Evolutionary conservation across 2,329 filamentous ascomycete species (phyloP).

Genomic region (Ophiostoma perfectum): DNA sequence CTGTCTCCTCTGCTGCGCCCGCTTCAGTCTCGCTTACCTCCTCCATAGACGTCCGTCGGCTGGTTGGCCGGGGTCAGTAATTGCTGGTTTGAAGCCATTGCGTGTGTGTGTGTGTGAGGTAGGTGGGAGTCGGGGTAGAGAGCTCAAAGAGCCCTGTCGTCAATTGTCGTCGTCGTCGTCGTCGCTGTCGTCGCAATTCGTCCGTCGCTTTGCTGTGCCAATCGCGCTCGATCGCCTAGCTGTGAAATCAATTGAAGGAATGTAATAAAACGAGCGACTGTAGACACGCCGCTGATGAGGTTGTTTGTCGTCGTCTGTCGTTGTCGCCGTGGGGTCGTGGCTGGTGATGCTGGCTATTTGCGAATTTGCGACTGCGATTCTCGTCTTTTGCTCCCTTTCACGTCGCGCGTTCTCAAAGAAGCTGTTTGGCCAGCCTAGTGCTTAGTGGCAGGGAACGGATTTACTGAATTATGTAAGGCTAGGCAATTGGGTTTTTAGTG

Average conservation of each 20-base stretch:
- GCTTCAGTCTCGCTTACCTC: slow-evolving; percentile 40
- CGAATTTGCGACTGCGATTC: background rate
- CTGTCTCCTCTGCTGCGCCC: background rate
- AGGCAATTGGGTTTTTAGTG: slow-evolving; percentile 19
- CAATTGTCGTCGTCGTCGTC: slow-evolving; percentile 9
- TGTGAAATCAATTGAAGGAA: background rate
- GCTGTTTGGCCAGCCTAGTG: background rate
- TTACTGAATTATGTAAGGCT: slow-evolving; percentile 13
- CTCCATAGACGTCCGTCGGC: slow-evolving; percentile 59
- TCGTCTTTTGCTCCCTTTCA: slow-evolving; percentile 19
- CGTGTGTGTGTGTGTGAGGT: slow-evolving; percentile 19
- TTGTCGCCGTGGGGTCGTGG: background rate
- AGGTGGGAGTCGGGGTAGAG: background rate
- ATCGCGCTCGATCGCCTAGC: background rate
- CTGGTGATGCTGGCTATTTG: background rate
- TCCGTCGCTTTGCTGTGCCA: background rate
- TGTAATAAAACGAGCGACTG: background rate
- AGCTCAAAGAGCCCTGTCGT: slow-evolving; percentile 11
- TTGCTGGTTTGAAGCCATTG: slow-evolving; percentile 47
- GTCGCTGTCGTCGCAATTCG: slow-evolving; percentile 10
- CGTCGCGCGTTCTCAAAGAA: slow-evolving; percentile 11
- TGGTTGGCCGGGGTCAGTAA: slow-evolving; percentile 50
- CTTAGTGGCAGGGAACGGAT: background rate
- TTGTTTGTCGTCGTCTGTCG: slow-evolving; percentile 1
- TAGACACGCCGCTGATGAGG: background rate